Evolutionary conservation across 1,139 yeast species (phyloP).

Genomic region (Lodderomyces orthopsilosis): DNA sequence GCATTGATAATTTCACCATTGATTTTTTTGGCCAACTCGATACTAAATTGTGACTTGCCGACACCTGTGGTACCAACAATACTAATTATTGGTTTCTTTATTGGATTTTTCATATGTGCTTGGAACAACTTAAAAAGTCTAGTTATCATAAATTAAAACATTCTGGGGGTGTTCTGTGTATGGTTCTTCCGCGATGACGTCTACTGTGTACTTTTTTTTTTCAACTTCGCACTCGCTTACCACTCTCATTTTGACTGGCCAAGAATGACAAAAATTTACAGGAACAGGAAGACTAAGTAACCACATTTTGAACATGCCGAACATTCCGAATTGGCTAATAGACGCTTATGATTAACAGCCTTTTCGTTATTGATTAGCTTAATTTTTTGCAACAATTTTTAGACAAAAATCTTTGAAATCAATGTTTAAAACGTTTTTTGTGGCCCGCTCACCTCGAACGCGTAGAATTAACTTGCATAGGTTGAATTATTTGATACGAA

Average conservation of each 20-base stretch:
- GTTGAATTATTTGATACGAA: too few species aligned
- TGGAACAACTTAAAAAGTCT: neutral
- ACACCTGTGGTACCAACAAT: conserved; percentile 97
- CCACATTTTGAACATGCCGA: too few species aligned
- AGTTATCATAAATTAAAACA: neutral
- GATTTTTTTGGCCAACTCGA: conserved; percentile 72
- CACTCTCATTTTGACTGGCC: too few species aligned
- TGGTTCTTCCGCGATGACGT: too few species aligned
- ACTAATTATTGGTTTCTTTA: conserved; percentile 46
- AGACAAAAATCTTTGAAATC: neutral
- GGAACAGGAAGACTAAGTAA: too few species aligned
- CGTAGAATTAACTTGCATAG: too few species aligned
- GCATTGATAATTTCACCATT: conserved; percentile 93
- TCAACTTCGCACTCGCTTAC: too few species aligned
- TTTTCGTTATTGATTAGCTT: neutral
- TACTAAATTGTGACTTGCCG: conserved; percentile 88
- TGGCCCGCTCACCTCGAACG: too few species aligned
- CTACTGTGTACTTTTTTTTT: too few species aligned
- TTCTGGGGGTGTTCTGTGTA: neutral
- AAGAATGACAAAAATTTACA: too few species aligned
- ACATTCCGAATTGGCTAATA: neutral
- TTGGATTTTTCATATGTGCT: neutral
- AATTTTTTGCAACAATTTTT: neutral
- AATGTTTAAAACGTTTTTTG: too few species aligned
- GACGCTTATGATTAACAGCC: neutral